Evolutionary conservation across 2,329 filamentous ascomycete species (phyloP), one percentile per base, ranked within the genome.

Genomic region (Nemania sp.): DNA sequence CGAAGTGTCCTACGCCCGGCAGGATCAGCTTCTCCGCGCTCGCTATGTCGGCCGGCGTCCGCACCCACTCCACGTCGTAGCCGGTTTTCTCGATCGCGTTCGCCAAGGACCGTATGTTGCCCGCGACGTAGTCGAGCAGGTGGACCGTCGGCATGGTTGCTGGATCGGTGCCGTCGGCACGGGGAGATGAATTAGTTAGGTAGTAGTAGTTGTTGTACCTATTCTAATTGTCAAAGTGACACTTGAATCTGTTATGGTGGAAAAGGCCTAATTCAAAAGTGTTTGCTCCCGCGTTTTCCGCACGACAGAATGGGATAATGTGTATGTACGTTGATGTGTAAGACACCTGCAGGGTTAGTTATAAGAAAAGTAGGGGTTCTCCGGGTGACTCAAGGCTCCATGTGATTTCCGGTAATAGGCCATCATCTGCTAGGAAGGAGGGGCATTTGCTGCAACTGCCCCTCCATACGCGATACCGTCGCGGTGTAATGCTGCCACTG

Each of bases 41-140:
- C 58, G 84, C 77, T 49, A 99, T 84, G 73, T 97, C 91, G 64
- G 89, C 85, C 4, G 94, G 94, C 28, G 85, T 85, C 66, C 81
- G 88, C 63, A 99, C 81, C 94, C 93, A 97, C 77, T 94, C 89
- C 41, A 99, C 90, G 39, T 89, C 83, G 72, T 93, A 97, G 57
- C 94, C 94, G 54, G 93, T 82, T 74, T 94, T 96, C 73, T 99
- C 93, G 68, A 99, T 96, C 66, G 93, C 94, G 78, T 99, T 99
- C 70, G 92, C 93, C 66, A 99, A 83, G 60, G 92, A 97, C 61
- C 93, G 88, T 65, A 99, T 86, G 73, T 99, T 99, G 69, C 94
- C 94, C 57, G 94, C 93, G 62, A 97, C 93, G 72, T 97, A 97
- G 77, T 97, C 80, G 65, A 88, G 74, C 50, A 94, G 75, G 74